Percentiles rank a stretch among this genome's conserved stretches.
These are phyloP conservation scores for Rhodofomes roseus DNA, from an alignment of 1,284 basidiomycete species.

Conservation along the genomic window DNA sequence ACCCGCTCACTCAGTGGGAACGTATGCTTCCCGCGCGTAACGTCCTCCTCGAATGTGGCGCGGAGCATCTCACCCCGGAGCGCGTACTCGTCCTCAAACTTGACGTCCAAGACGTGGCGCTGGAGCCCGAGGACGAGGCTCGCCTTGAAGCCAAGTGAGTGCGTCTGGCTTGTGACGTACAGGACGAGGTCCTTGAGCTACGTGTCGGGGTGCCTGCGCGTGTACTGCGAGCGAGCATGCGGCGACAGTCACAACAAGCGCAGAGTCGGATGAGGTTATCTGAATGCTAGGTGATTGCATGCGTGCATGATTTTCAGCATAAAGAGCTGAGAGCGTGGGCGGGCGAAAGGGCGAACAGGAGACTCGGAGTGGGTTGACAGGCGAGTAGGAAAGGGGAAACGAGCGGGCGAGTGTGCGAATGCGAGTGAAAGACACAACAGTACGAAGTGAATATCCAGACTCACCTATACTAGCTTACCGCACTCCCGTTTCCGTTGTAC, in stretches of 20 bases:
- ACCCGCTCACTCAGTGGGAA: slow-evolving; percentile 72
- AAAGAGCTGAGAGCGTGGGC: no score
- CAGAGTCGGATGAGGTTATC: slow-evolving; percentile 86
- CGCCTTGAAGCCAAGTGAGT: slow-evolving; percentile 84
- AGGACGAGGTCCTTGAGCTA: slow-evolving; percentile 77
- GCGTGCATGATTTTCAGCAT: no score
- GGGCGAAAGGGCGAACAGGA: no score
- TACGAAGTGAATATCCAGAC: no score
- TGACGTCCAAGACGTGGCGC: slow-evolving; percentile 74
- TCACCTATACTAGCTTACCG: no score
- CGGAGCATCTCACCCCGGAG: slow-evolving; percentile 67
- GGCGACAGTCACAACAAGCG: slow-evolving; percentile 77
- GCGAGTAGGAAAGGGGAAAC: no score
- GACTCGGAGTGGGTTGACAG: no score
- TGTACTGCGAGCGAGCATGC: slow-evolving; percentile 68
- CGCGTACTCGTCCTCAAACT: slow-evolving; percentile 61
- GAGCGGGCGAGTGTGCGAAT: no score
- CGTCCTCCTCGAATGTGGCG: slow-evolving; percentile 68
- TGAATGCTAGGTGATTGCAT: no score
- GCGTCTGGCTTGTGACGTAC: slow-evolving; percentile 90
- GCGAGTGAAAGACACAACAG: no score
- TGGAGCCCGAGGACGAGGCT: slow-evolving; percentile 79
- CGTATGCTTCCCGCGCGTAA: slow-evolving; percentile 56
- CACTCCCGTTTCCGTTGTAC: no score
- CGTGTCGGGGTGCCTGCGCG: slow-evolving; percentile 43